Evolutionary conservation across 345 rosid genomes (phyloP), one percentile per base, ranked within the genome.

Genomic region (Eucalyptus sp.): DNA sequence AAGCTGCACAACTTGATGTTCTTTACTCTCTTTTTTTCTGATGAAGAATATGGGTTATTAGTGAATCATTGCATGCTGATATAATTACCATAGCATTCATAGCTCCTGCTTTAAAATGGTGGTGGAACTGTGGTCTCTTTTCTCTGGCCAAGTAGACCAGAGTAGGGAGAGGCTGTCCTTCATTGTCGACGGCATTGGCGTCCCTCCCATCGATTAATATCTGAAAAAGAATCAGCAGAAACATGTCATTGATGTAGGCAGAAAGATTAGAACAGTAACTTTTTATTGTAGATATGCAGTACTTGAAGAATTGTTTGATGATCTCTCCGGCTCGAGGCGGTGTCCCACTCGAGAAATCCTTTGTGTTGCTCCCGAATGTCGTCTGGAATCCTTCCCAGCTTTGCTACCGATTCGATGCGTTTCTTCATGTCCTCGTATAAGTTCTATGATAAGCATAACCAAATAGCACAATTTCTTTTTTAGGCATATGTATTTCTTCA

Each of bases 71-170:
- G 44, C 18, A 37, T 37, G 46, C 46, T 71, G 25, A 37, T 37
- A 37, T 37, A 37, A 43, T 71, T 37, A 94, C 95, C 92, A 94
- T 52, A 9, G 95, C 92, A 88, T 94, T 94, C 91, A 92, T 81
- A 31, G 95, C 94, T 86, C 94, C 95, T 25, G 94, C 94, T 90
- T 94, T 94, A 88, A 91, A 93, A 85, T 94, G 89, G 86, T 94
- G 95, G 89, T 80, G 88, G 51, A 50, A 90, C 14, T 90, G 89
- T 3, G 93, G 93, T 86, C 94, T 91, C 90, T 94, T 94, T 71
- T 94, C 94, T 51, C 94, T 86, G 50, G 95, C 91, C 90, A 91
- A 76, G 90, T 94, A 94, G 44, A 92, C 93, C 50, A 92, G 84
- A 6, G 92, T 91, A 10, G 95, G 95, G 86, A 94, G 86, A 41